These are phyloP conservation scores for Pseudonectria foliicola DNA, from an alignment of 2,329 filamentous ascomycete genomes.

Conservation along the genomic window DNA sequence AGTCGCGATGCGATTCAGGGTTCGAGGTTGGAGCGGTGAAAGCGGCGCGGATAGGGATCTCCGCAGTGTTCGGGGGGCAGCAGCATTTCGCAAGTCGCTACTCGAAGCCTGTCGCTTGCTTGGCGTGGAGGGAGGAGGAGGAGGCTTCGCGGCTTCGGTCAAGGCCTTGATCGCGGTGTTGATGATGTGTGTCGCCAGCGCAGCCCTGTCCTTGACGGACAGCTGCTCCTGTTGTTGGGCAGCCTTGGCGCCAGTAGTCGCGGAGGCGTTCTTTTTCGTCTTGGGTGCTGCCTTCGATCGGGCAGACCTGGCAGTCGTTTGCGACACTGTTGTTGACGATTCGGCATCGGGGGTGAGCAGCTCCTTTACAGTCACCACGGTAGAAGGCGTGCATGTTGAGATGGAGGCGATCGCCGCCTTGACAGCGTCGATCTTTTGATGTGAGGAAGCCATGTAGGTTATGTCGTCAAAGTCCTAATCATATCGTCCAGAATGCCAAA, in stretches of 20 bases:
- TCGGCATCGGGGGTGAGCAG: slow-evolving; percentile 33
- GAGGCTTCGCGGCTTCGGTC: slow-evolving; percentile 55
- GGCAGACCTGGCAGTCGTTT: slow-evolving; percentile 19
- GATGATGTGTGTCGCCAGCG: slow-evolving; percentile 65
- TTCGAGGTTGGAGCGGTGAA: slow-evolving; percentile 54
- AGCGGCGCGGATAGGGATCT: slow-evolving; percentile 52
- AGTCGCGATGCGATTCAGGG: slow-evolving; percentile 53
- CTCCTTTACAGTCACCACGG: slow-evolving; percentile 41
- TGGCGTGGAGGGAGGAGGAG: slow-evolving; percentile 24
- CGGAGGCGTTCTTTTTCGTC: slow-evolving; percentile 13
- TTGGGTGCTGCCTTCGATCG: slow-evolving; percentile 22
- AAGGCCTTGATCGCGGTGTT: slow-evolving; percentile 64
- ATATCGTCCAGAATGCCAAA: slow-evolving; percentile 24
- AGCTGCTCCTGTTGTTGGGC: slow-evolving; percentile 21
- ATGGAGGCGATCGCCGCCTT: slow-evolving; percentile 47
- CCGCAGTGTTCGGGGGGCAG: slow-evolving; percentile 36
- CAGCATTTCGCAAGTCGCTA: slow-evolving; percentile 27
- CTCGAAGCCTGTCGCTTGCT: slow-evolving; percentile 27
- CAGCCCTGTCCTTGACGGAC: slow-evolving; percentile 48
- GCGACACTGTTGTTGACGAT: slow-evolving; percentile 16
- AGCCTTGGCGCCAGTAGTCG: slow-evolving; percentile 9
- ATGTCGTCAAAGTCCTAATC: slow-evolving; percentile 22
- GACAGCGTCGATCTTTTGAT: slow-evolving; percentile 40
- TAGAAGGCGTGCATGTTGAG: slow-evolving; percentile 45
- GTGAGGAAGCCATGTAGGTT: slow-evolving; percentile 36